A percentile compares a stretch with the other conserved stretches of the same genome.
Evolutionary conservation across 306 rosid species (phyloP).

Genomic region (Pterocarpus santalinus): DNA sequence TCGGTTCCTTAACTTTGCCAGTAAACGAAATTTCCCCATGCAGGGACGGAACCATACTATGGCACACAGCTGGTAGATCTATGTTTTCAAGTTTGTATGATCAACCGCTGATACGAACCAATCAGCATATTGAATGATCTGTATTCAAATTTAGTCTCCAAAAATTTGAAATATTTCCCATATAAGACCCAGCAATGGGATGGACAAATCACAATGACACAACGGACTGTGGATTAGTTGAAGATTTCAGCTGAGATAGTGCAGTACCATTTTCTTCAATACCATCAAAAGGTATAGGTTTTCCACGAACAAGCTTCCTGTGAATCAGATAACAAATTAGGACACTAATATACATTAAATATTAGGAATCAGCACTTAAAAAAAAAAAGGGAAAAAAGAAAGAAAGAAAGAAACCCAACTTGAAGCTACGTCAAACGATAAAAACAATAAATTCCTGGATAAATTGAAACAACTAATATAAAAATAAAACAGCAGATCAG

Average conservation of each 20-base stretch:
- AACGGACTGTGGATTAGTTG: constrained; percentile 63
- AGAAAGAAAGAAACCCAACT: background rate
- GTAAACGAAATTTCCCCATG: constrained; percentile 1
- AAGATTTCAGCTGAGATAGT: constrained; percentile 62
- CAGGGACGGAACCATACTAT: constrained; percentile 12
- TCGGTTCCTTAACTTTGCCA: background rate
- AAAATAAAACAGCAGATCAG: background rate
- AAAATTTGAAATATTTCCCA: constrained; percentile 27
- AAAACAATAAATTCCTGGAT: background rate
- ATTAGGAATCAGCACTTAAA: background rate
- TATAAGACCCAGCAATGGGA: constrained; percentile 36
- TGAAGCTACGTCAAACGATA: background rate
- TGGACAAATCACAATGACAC: constrained; percentile 61
- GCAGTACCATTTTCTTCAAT: constrained; percentile 78
- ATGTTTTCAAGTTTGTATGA: constrained; percentile 38
- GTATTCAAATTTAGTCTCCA: constrained; percentile 34
- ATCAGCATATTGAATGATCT: constrained; percentile 43
- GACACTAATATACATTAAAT: background rate
- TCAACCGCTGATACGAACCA: constrained; percentile 40
- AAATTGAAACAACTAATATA: background rate
- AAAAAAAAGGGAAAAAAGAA: background rate
- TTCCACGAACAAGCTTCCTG: constrained; percentile 76
- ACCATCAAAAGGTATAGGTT: constrained; percentile 69
- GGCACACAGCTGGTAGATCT: constrained; percentile 28
- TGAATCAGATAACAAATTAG: constrained; percentile 31